Base-by-base conservation (phyloP, 169 alveolate species). In the Cryptosporidium sp. region DNA sequence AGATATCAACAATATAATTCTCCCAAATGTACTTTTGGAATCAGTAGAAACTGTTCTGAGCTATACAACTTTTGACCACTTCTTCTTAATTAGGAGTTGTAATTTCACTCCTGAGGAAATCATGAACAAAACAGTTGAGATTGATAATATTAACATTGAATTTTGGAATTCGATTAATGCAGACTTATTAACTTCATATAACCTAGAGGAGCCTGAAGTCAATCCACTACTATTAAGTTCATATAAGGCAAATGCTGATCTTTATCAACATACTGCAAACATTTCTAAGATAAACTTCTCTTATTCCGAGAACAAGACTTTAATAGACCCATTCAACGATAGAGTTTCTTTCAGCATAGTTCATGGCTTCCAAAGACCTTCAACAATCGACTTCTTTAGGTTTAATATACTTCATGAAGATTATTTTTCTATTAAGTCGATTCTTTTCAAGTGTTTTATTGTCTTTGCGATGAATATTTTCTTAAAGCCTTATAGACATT, bases 31-130 rank as follows among this genome's bases (percentile, higher is more conserved):
- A 4, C 58, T 73, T n/a, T 35, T 73, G 23, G 70, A 73, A 18
- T 73, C 86, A 1, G 70, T 73, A 1, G 86, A 52, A 37, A 55
- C 58, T 0, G 58, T 73, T 55, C 35, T 73, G 71, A 37, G 86
- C 26, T 73, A 50, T n/a, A 37, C 86, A 37, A 52, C 86, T n/a
- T 73, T 73, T 55, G 86, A 73, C 2, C 43, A 73, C 70, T 73
- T 73, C 43, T 73, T 73, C 45, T 52, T 73, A 50, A 62, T 73
- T 37, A 52, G 55, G 21, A 73, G 55, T 58, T 55, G 9, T 59
- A 14, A 26, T 52, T 52, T n/a, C 3, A 4, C 21, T 18, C 14
- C 35, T 0, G 86, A 73, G 9, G 58, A 55, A n/a, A 14, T 55
- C 14, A 37, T 55, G 16, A 73, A 73, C 23, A 31, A 73, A 10